Evolutionary conservation across 371 early-diverging fungal genomes (phyloP), one percentile per base, ranked within the genome.

Genomic region (Saksenaea vasiformis): DNA sequence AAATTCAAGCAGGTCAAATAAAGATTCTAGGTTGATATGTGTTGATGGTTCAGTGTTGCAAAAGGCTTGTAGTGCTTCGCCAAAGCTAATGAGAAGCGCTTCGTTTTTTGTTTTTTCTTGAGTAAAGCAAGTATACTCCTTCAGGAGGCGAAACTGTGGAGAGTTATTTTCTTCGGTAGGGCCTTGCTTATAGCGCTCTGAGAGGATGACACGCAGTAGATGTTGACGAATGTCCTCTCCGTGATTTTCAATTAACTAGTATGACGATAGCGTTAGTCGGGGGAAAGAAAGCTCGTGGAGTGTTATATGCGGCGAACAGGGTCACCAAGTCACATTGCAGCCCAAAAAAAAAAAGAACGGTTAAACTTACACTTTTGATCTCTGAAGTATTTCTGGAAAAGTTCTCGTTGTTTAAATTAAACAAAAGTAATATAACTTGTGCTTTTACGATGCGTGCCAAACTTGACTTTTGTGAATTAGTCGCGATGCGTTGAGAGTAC

Each of bases 361-460:
- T 34, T 37, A 47, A 36, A 62, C 85, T 72, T 83, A 86, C 87
- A 39, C 75, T 66, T 56, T 72, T 61, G 61, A 86, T 86, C 64
- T 88, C 85, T 62, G 76, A 54, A 47, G 78, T 71, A 54, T 75
- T 85, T 58, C 68, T 61, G 11, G 75, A 51, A 67, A 80, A 86
- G 59, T 84, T 86, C 38, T 83, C 83, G 60, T 78, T 73, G 54
- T 78, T 80, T 58, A 86, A 77, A 35, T 76, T 83, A 27, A 85
- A 78, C 59, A 86, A 71, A 34, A 87, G 76, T 57, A 88, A 68
- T 51, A 71, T 75, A 51, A 84, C 74, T 73, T 88, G 89, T 44
- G 89, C 89, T 70, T 86, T 88, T 39, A 85, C 84, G 47, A 87
- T 87, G 24, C 83, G 85, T 61, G 72, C 65, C 68, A 88, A 77